Evolutionary conservation across 352 stramenopile species (phyloP).

Genomic region (Albugo laibachii): DNA sequence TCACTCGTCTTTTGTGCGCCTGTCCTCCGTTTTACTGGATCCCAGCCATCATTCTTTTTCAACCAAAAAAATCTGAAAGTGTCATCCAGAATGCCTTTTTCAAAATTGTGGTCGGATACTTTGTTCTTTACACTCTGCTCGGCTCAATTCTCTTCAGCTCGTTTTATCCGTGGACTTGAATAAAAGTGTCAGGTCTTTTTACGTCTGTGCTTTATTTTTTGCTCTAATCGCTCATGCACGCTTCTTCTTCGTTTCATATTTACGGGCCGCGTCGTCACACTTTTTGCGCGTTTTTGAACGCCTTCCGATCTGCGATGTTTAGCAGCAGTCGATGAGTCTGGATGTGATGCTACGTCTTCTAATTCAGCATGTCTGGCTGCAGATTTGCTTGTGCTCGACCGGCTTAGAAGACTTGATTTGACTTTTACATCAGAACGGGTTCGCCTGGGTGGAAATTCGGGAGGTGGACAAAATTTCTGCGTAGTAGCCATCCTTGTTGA

Average conservation of each 20-base stretch:
- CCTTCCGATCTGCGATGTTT: not conserved
- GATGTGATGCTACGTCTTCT: not conserved
- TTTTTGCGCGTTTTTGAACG: not conserved
- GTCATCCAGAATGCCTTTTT: slow-evolving; percentile 1
- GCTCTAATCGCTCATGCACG: no score
- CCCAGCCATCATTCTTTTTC: slow-evolving; percentile 15
- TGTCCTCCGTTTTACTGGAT: slow-evolving; percentile 70
- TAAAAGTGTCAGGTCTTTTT: not conserved
- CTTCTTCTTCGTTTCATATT: no score
- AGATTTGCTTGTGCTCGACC: no score
- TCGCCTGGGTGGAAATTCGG: no score
- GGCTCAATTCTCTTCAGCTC: slow-evolving; percentile 45
- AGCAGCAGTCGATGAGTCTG: not conserved
- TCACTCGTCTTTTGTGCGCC: slow-evolving; percentile 51
- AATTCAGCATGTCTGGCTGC: no score
- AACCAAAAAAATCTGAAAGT: not conserved
- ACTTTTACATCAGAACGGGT: no score
- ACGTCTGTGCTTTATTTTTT: not conserved
- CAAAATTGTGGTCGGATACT: slow-evolving; percentile 31
- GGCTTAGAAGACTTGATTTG: no score
- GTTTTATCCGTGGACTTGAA: slow-evolving; percentile 72
- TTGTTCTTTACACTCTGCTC: slow-evolving; percentile 45
- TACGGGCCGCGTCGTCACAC: not conserved
- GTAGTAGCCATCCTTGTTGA: slow-evolving; percentile 4
- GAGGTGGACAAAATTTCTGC: not conserved